Evolutionary conservation across 2,329 filamentous ascomycete genomes (phyloP).

Genomic region (Colletotrichum shisoi): DNA sequence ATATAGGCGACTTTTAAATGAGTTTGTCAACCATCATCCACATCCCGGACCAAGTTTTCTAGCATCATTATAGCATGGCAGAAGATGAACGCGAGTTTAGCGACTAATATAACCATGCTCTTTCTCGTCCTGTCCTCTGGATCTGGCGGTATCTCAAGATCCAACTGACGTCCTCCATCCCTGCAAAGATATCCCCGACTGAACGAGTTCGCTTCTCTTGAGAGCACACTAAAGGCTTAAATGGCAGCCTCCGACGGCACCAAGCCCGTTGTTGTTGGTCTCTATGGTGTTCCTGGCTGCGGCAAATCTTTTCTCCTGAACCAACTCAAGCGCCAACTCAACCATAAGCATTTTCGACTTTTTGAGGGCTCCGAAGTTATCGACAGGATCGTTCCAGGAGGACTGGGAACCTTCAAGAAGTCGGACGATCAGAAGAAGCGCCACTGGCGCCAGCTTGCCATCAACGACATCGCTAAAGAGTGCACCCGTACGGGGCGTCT

Average conservation of each 20-base stretch:
- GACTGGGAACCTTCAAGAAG: slow-evolving; percentile 57
- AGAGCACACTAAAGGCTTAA: too few relatives aligned
- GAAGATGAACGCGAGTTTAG: background rate
- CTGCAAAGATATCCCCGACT: background rate
- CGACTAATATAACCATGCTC: background rate
- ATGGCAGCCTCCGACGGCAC: background rate
- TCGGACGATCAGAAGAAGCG: slow-evolving; percentile 50
- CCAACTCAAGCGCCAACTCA: slow-evolving; percentile 50
- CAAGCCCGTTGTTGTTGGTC: slow-evolving; percentile 56
- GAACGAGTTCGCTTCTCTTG: background rate
- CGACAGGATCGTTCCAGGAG: slow-evolving; percentile 52
- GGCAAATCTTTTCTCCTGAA: slow-evolving; percentile 60
- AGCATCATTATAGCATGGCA: background rate
- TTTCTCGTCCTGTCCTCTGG: background rate
- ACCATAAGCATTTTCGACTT: slow-evolving; percentile 52
- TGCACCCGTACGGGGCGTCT: slow-evolving; percentile 47
- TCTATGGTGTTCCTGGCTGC: slow-evolving; percentile 64
- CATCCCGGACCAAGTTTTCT: background rate
- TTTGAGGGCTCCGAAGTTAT: slow-evolving; percentile 64
- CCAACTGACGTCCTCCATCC: background rate
- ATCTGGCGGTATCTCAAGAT: background rate
- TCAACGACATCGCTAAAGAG: slow-evolving; percentile 53
- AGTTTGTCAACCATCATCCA: background rate
- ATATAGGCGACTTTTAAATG: background rate
- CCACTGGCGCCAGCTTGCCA: slow-evolving; percentile 54